phyloP scores from a whole-genome alignment of 2,329 filamentous ascomycete species.

The Alternaria conjuncta region DNA sequence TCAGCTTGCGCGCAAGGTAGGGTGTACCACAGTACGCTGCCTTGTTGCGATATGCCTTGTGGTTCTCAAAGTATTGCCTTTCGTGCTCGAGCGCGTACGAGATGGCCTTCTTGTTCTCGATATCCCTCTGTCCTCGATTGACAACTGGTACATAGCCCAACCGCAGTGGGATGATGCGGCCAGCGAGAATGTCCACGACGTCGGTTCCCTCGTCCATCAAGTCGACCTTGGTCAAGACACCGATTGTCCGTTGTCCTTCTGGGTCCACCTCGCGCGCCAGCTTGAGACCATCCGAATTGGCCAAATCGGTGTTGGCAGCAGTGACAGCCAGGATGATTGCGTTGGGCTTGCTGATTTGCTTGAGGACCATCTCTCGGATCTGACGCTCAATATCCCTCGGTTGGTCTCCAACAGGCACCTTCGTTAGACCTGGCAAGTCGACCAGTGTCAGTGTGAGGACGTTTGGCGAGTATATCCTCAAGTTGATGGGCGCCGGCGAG shows the following conservation, averaged over 20 bases:
- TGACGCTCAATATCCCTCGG: constrained; percentile 95
- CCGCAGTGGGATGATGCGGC: constrained; percentile 92
- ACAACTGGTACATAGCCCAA: constrained; percentile 97
- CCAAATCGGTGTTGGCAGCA: constrained; percentile 95
- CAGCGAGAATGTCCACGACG: constrained; percentile 97
- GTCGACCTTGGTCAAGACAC: constrained; percentile 98
- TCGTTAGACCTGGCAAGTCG: constrained; percentile 94
- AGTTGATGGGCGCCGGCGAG: constrained; percentile 94
- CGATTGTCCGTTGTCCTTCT: constrained; percentile 96
- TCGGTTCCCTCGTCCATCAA: constrained; percentile 99
- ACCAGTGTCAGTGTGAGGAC: constrained; percentile 96
- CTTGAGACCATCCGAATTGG: constrained; percentile 97
- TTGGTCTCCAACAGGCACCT: constrained; percentile 95
- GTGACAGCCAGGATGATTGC: constrained; percentile 97
- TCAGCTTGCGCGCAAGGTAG: constrained; percentile 94
- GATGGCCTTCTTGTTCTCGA: constrained; percentile 97
- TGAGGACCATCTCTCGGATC: constrained; percentile 97
- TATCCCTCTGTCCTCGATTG: constrained; percentile 96
- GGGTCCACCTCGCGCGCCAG: constrained; percentile 95
- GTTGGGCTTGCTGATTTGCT: constrained; percentile 98
- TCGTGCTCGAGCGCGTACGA: constrained; percentile 89
- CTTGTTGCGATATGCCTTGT: constrained; percentile 99
- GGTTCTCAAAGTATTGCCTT: constrained; percentile 96
- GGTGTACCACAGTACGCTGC: constrained; percentile 98
- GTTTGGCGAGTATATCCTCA: constrained; percentile 97